Evolutionary conservation across 805 yeast genomes (phyloP), one percentile per base, ranked within the genome.

Genomic region (Zygosaccharomyces lentus): DNA sequence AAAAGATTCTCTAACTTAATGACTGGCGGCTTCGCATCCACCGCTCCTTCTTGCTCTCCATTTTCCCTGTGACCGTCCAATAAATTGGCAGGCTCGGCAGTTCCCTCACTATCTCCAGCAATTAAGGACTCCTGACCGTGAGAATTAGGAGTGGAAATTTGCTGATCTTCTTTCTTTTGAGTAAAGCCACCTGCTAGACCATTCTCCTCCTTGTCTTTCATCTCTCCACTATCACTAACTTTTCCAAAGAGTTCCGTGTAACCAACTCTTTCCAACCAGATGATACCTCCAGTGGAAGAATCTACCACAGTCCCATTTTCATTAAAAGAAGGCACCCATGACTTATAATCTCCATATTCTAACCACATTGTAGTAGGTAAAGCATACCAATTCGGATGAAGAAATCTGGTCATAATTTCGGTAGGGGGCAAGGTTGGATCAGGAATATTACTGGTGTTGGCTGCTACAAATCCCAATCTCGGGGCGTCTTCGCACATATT

Each of bases 351-450:
- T 34, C 70, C 73, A 47, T 73, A 74, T 42, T 75, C 74, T 17
- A 84, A 64, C 90, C 91, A 85, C 38, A 73, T 73, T 1, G 87
- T 74, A 4, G 82, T 72, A 9, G 88, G 82, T 41, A 85, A 62
- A 5, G 80, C 75, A 49, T 75, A 74, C 84, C 84, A 80, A 50
- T 78, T 77, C 24, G 83, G 84, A 61, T 80, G 84, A 48, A 78
- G 62, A 53, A 76, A 75, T 43, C 72, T 74, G 34, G 71, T 66
- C 56, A 82, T 64, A 43, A 83, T 71, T 53, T 80, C 82, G 1
- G 78, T 71, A 1, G 81, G 77, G 3, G 75, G 72, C 24, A 71
- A 48, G 3, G 75, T 69, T 2, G 79, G 80, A 55, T 73, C 76
- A 7, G 80, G 80, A 13, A 74, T 61, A 34, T 70, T 66, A 38